These are phyloP conservation scores for Colletotrichum scovillei DNA, from an alignment of 2,329 filamentous ascomycete species.

Conservation along the genomic window DNA sequence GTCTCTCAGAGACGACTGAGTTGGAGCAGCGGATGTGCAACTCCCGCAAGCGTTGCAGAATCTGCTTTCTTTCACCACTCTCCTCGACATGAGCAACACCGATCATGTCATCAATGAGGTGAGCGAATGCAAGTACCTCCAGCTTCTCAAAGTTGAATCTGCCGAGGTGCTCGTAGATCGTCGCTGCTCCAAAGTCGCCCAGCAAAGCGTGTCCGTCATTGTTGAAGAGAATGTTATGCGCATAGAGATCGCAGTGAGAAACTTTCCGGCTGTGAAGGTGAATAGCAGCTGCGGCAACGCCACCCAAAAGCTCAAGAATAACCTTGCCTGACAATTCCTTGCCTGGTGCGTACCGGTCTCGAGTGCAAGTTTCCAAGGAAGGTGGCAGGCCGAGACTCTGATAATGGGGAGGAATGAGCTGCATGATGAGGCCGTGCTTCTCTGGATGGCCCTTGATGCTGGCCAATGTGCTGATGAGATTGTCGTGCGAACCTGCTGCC, in stretches of 20 bases:
- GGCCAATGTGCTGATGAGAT: constrained; percentile 58
- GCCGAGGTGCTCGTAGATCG: constrained; percentile 49
- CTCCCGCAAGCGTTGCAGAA: constrained; percentile 39
- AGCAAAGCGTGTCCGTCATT: constrained; percentile 55
- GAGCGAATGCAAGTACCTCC: constrained; percentile 60
- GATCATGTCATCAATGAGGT: constrained; percentile 58
- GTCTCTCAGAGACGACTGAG: constrained; percentile 42
- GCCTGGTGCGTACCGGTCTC: constrained; percentile 52
- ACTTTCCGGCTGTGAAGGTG: constrained; percentile 58
- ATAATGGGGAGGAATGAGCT: constrained; percentile 57
- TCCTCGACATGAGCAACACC: constrained; percentile 43
- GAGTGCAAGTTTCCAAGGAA: constrained; percentile 57
- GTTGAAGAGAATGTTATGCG: constrained; percentile 58
- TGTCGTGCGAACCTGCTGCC: constrained; percentile 56
- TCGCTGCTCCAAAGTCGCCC: constrained; percentile 60
- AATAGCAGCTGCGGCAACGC: constrained; percentile 53
- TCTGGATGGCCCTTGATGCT: constrained; percentile 54
- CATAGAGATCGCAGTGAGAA: constrained; percentile 59
- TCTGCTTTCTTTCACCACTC: neutral
- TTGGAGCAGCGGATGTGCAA: constrained; percentile 45
- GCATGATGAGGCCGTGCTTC: constrained; percentile 56
- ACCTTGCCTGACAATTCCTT: constrained; percentile 43
- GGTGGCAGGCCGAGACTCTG: constrained; percentile 56
- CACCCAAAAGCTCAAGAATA: constrained; percentile 50
- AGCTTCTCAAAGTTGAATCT: constrained; percentile 50